These are phyloP conservation scores for Teratosphaeria epicoccoides DNA, from an alignment of 2,329 filamentous ascomycete species.

Conservation along the genomic window DNA sequence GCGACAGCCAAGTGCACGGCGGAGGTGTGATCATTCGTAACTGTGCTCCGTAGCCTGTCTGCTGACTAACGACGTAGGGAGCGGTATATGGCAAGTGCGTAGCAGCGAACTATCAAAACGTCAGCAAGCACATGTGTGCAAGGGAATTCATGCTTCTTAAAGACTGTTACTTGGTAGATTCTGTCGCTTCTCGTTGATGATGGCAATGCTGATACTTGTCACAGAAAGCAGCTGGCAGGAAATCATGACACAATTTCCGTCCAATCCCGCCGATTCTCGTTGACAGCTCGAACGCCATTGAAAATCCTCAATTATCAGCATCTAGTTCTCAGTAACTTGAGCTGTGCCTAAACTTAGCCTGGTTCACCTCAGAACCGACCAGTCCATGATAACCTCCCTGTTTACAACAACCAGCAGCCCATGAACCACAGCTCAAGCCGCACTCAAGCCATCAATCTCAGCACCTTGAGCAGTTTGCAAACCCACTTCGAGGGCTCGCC, in stretches of 20 bases:
- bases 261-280: too few relatives aligned
- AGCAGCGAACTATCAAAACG: slow-evolving; percentile 75
- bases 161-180: slow-evolving; percentile 66
- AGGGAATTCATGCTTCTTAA: slow-evolving; percentile 78
- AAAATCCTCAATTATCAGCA: too few relatives aligned
- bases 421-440: too few relatives aligned
- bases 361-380: too few relatives aligned
- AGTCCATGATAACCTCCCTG: too few relatives aligned
- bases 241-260: not conserved
- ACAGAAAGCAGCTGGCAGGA: not conserved
- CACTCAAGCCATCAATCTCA: too few relatives aligned
- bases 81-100: slow-evolving; percentile 85
- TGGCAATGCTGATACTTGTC: slow-evolving; percentile 10
- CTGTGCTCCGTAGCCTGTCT: not conserved
- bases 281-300: too few relatives aligned
- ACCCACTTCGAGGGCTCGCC: too few relatives aligned
- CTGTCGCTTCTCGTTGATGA: not conserved
- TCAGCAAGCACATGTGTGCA: slow-evolving; percentile 82
- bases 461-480: too few relatives aligned
- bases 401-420: too few relatives aligned
- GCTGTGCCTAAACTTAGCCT: not conserved
- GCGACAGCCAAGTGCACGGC: slow-evolving; percentile 55
- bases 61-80: slow-evolving; percentile 44
- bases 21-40: slow-evolving; percentile 41
- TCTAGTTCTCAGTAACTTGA: not conserved